A percentile compares a stretch with the other conserved stretches of the same genome.
Evolutionary conservation across 2,329 filamentous ascomycete species (phyloP).

Genomic region (Ophiostoma ips): DNA sequence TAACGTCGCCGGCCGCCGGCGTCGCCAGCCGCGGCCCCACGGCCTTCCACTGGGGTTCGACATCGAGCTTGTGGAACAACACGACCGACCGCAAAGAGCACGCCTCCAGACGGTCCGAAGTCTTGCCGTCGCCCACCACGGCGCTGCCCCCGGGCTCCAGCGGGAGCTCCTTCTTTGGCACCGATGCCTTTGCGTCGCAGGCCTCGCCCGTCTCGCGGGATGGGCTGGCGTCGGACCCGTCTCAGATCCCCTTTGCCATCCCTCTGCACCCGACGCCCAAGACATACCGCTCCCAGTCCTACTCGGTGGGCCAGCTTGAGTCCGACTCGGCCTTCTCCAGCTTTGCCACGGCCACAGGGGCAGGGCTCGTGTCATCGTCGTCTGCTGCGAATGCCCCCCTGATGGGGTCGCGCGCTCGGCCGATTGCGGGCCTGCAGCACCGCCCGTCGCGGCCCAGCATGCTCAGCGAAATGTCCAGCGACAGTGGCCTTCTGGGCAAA

Average conservation of each 20-base stretch:
- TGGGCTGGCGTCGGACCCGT: conserved; percentile 30
- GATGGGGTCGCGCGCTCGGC: conserved; percentile 33
- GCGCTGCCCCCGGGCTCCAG: conserved; percentile 33
- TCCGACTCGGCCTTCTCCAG: conserved; percentile 51
- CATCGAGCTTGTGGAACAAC: conserved; percentile 56
- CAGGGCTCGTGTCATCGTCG: conserved; percentile 19
- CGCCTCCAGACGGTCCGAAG: conserved; percentile 58
- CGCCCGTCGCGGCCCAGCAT: conserved; percentile 68
- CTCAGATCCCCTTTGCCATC: conserved; percentile 71
- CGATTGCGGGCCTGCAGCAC: conserved; percentile 57
- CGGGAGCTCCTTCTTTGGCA: conserved; percentile 33
- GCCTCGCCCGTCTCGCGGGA: conserved; percentile 38
- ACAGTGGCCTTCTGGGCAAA: conserved; percentile 48
- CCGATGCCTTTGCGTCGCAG: conserved; percentile 32
- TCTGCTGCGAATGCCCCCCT: conserved; percentile 33
- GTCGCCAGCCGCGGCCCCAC: conserved; percentile 32
- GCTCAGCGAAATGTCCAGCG: conserved; percentile 57
- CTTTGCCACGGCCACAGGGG: conserved; percentile 39
- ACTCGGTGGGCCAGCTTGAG: conserved; percentile 85
- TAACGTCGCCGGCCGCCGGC: conserved; percentile 30
- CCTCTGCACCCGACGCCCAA: conserved; percentile 83
- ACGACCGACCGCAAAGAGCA: conserved; percentile 58
- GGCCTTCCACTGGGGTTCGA: conserved; percentile 56
- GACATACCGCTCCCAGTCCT: conserved; percentile 88
- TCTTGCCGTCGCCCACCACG: conserved; percentile 62